Evolutionary conservation across 2,329 filamentous ascomycete species (phyloP).

Genomic region (Pseudopithomyces maydicus): DNA sequence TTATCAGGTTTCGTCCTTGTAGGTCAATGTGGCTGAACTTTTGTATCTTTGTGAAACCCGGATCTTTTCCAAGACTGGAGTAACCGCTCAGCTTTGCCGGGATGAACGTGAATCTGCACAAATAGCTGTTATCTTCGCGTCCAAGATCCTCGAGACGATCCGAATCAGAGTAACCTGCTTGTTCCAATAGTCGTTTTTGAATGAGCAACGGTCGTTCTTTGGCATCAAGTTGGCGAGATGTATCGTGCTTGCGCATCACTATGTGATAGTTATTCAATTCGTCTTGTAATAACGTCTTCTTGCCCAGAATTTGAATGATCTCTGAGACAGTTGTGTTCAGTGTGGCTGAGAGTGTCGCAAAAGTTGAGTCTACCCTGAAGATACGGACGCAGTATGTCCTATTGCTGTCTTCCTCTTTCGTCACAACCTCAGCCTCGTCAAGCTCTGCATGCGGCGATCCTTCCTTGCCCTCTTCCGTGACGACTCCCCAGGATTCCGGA

Average conservation of each 20-base stretch:
- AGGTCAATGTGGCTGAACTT: slow-evolving; percentile 96
- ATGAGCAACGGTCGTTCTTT: slow-evolving; percentile 85
- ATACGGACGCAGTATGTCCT: slow-evolving; percentile 90
- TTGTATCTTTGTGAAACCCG: slow-evolving; percentile 78
- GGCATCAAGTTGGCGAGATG: slow-evolving; percentile 78
- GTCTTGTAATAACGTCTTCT: slow-evolving; percentile 92
- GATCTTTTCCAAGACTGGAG: slow-evolving; percentile 72
- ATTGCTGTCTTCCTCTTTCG: slow-evolving; percentile 69
- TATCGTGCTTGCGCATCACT: slow-evolving; percentile 89
- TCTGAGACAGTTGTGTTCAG: slow-evolving; percentile 85
- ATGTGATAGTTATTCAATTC: slow-evolving; percentile 94
- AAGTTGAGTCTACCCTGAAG: slow-evolving; percentile 91
- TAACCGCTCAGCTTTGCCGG: slow-evolving; percentile 85
- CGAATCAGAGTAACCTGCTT: slow-evolving; percentile 85
- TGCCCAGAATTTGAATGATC: slow-evolving; percentile 85
- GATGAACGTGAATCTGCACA: slow-evolving; percentile 94
- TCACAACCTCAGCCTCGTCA: slow-evolving; percentile 71
- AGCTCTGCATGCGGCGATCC: slow-evolving; percentile 62
- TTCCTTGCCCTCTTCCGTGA: slow-evolving; percentile 69
- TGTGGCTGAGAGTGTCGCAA: slow-evolving; percentile 85
- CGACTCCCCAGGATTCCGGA: slow-evolving; percentile 95
- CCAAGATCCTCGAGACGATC: slow-evolving; percentile 93
- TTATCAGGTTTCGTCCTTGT: slow-evolving; percentile 85
- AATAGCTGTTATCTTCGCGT: slow-evolving; percentile 94
- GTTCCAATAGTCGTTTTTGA: slow-evolving; percentile 87